Base-by-base conservation (phyloP, 2,329 filamentous ascomycete species). In the Phialophora chinensis region DNA sequence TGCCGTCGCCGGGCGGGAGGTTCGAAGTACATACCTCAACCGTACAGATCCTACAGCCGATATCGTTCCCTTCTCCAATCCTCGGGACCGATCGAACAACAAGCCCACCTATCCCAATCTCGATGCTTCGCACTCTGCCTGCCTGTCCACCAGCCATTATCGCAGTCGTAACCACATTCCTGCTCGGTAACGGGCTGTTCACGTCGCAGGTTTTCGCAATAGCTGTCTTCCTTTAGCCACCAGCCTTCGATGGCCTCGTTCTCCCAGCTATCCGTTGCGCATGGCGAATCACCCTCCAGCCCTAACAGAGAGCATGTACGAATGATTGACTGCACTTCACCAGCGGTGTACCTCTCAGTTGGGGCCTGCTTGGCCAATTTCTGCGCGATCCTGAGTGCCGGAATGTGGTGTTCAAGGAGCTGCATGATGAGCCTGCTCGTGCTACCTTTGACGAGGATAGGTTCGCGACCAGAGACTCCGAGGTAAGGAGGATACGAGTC, bases 221-320 rank as follows among this genome's bases (percentile, higher is more conserved):
- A 66, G 53, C 63, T 61, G 27, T 64, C 63, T 47, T 69, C 66
- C 53, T 58, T 60, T 6, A 60, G 56, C 60, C 66, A 66, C 66
- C 63, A 63, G 1, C 66, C 66, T 42, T 66, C 66, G 29, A 69
- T 69, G 4, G 60, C 20, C 29, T 66, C 52, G 33, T 64, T 64
- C 44, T 66, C 66, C 66, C 63, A 69, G 29, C 31, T 47, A 25
- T 44, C 56, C 12, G 55, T 59, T 12, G 56, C 63, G 14, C 53
- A 56, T 11, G 62, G 66, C 14, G 66, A 62, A 14, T 44, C 17
- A 38, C 62, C 54, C 17, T 59, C 35, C 25, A 68, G 66, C 3
- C 44, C 54, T 17, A 58, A 49, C 20, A 20, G 3, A 3, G 33
- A 29, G 25, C 66, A 68, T 55, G 49, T 53, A 3, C 44, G 49